Evolutionary conservation across 371 early-diverging fungal species (phyloP).

Genomic region (Nematocida sp.): DNA sequence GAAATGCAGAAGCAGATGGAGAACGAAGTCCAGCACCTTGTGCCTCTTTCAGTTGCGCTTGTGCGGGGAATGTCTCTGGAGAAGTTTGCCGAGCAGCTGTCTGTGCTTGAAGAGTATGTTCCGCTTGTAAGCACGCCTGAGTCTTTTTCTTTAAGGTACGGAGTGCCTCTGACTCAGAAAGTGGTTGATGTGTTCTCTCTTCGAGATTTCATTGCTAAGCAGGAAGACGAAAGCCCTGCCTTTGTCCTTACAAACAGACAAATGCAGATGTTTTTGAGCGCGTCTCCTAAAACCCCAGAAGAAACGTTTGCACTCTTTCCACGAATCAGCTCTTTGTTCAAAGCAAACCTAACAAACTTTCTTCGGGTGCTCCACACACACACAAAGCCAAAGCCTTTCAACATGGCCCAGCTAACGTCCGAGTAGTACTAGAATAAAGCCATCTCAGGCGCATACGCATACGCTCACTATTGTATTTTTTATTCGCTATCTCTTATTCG

Average conservation of each 20-base stretch:
- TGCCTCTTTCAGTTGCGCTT: neutral
- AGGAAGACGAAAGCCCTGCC: slow-evolving; percentile 57
- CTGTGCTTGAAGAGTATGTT: neutral
- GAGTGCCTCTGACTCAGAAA: neutral
- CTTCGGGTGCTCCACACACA: slow-evolving; percentile 32
- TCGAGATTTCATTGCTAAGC: slow-evolving; percentile 57
- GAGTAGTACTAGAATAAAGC: neutral
- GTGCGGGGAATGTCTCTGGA: neutral
- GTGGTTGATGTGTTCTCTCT: slow-evolving; percentile 41
- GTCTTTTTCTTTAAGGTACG: neutral
- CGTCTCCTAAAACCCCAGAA: slow-evolving; percentile 44
- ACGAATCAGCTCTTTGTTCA: slow-evolving; percentile 54
- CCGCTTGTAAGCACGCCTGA: neutral
- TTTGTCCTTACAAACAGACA: slow-evolving; percentile 61
- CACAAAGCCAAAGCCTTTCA: slow-evolving; percentile 5
- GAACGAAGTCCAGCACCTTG: neutral
- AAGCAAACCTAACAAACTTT: slow-evolving; percentile 57
- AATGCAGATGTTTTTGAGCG: slow-evolving; percentile 33
- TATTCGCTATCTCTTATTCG: too few relatives aligned
- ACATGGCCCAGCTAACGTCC: neutral
- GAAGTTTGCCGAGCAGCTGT: neutral
- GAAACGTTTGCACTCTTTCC: slow-evolving; percentile 33
- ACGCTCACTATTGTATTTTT: too few relatives aligned
- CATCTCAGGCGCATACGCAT: too few relatives aligned
- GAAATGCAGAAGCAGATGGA: slow-evolving; percentile 29